Evolutionary conservation across 352 stramenopile genomes (phyloP).

Genomic region (Aphanomyces astaci): DNA sequence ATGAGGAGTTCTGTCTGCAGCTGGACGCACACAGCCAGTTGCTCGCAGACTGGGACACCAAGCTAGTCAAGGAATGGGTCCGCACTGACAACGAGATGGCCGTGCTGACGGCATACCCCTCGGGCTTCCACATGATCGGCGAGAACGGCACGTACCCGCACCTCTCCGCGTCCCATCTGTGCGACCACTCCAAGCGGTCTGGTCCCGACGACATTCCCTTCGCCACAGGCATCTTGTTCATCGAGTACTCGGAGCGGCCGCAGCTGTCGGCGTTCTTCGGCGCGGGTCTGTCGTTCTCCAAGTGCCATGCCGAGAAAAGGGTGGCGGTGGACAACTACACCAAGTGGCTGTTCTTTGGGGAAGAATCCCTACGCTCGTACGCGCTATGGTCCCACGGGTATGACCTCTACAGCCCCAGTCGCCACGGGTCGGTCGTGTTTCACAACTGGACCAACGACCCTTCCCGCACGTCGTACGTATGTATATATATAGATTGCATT

Average conservation of each 20-base stretch:
- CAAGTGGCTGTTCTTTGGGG: conserved; percentile 73
- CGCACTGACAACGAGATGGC: conserved; percentile 23
- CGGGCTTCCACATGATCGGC: neutral
- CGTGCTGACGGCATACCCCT: conserved; percentile 12
- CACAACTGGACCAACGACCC: conserved; percentile 70
- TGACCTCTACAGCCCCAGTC: conserved; percentile 76
- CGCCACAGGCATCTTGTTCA: neutral
- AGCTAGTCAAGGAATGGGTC: conserved; percentile 19
- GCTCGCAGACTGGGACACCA: conserved; percentile 8
- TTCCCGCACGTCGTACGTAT: neutral
- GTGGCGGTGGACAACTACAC: conserved; percentile 78
- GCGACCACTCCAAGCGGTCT: neutral
- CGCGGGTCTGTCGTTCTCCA: conserved; percentile 47
- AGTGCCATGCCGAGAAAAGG: conserved; percentile 80
- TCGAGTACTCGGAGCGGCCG: conserved; percentile 18
- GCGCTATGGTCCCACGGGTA: conserved; percentile 80
- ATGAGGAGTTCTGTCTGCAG: conserved; percentile 24
- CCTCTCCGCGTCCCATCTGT: neutral
- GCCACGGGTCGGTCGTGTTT: conserved; percentile 61
- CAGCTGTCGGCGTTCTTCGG: conserved; percentile 18
- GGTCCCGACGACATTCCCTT: neutral
- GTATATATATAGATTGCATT: too few species aligned
- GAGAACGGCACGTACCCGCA: neutral
- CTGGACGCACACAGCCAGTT: conserved; percentile 22
- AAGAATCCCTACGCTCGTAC: conserved; percentile 60